Conservation (phyloP, 805 yeast genomes). For the Scheffersomyces coipomensis region DNA sequence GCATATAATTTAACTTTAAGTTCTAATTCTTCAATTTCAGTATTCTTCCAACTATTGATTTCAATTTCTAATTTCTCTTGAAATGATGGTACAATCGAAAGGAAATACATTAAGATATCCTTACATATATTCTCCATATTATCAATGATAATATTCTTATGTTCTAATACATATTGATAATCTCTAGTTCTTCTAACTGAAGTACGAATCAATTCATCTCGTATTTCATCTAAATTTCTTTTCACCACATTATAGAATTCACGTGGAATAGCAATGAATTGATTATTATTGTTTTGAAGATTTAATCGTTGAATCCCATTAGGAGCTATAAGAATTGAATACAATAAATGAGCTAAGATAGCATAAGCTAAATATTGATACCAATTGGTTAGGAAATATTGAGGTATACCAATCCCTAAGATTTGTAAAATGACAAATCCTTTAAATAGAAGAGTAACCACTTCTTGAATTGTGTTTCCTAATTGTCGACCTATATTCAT, state of each 20-base stretch:
- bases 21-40: slow-evolving; percentile 15
- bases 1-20: slow-evolving; percentile 3
- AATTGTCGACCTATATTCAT: not conserved
- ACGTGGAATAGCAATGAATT: slow-evolving; percentile 1
- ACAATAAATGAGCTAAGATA: not conserved
- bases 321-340: not conserved
- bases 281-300: too few species aligned
- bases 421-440: not conserved
- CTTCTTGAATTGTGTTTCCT: not conserved
- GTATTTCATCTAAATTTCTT: not conserved
- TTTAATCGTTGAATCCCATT: too few species aligned
- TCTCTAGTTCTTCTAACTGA: slow-evolving; percentile 21
- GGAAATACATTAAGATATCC: slow-evolving; percentile 13
- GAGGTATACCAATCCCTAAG: not conserved
- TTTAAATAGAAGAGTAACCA: not conserved
- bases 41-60: slow-evolving; percentile 14
- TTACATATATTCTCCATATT: slow-evolving; percentile 14
- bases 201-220: slow-evolving; percentile 9
- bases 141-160: slow-evolving; percentile 6
- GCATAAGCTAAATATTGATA: not conserved
- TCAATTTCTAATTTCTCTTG: slow-evolving; percentile 9
- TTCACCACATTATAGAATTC: not conserved
- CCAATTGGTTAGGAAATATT: not conserved
- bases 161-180: slow-evolving; percentile 15
- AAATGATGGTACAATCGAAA: slow-evolving; percentile 16